Evolutionary conservation across 2,329 filamentous ascomycete genomes (phyloP).

Genomic region (Bipolaris cookei): DNA sequence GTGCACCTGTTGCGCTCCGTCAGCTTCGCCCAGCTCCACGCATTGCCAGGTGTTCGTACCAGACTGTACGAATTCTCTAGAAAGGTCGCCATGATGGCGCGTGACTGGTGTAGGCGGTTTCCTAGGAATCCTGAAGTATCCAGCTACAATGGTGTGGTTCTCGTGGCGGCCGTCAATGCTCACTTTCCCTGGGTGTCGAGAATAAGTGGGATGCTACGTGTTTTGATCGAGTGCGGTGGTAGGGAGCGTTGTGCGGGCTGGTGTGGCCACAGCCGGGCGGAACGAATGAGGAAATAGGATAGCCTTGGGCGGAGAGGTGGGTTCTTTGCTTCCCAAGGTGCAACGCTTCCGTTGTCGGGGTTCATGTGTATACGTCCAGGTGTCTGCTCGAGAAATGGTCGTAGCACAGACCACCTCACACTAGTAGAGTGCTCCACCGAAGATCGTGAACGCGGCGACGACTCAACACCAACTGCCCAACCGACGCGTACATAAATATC

Average conservation of each 20-base stretch:
- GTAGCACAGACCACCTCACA: conserved; percentile 29
- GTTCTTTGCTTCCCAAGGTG: conserved; percentile 23
- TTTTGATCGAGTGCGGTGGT: conserved; percentile 28
- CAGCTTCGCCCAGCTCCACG: conserved; percentile 37
- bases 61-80: conserved; percentile 95
- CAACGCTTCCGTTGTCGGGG: conserved; percentile 36
- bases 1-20: conserved; percentile 64
- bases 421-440: conserved; percentile 35
- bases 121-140: conserved; percentile 12
- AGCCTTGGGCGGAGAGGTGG: conserved; percentile 28
- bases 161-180: conserved; percentile 41
- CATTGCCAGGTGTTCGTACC: conserved; percentile 52
- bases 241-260: conserved; percentile 15
- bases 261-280: conserved; percentile 22
- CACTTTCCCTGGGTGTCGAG: conserved; percentile 37
- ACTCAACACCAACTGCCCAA: conserved; percentile 14
- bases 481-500: conserved; percentile 12
- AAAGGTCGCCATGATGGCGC: conserved; percentile 83
- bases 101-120: conserved; percentile 9
- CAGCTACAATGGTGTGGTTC: conserved; percentile 34
- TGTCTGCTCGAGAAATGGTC: conserved; percentile 47
- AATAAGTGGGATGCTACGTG: conserved; percentile 48
- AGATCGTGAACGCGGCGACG: conserved; percentile 27
- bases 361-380: conserved; percentile 35
- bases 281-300: conserved; percentile 17